Base-by-base conservation (phyloP, 169 alveolate species). In the Plasmodium malariae region DNA sequence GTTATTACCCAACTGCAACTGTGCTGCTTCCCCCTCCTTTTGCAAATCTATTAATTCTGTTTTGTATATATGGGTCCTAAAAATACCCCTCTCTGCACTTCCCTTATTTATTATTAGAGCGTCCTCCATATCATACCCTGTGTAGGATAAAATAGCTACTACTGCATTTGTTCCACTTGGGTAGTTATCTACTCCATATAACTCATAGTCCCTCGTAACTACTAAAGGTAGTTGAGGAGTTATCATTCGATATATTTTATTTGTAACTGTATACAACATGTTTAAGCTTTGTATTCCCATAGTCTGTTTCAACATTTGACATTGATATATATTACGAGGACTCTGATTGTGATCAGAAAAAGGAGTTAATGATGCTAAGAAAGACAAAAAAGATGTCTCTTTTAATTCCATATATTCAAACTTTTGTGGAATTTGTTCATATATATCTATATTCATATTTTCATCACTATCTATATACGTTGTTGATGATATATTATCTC, bases 41-140 rank as follows among this genome's bases (percentile, higher is more conserved):
- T 86, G 17, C 54, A 93, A 90, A 49, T 93, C 97, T 14, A 97
- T 92, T 49, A 96, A 87, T 88, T 97, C 96, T 32, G 99, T 97
- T 96, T 98, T 99, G 95, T 98, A 98, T 45, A 98, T 99, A 74
- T 97, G 95, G 11, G 99, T 99, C 93, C 97, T 99, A 36, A 99
- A 99, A 83, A 98, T 96, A 19, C 99, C 99, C 87, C 99, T 97
- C 76, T 99, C 99, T 89, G 97, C 97, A 43, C 99, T 97, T 2
- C 98, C 95, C 92, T 98, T 99, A 93, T 98, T 98, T 73, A 99
- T 95, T 37, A 98, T 97, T 99, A 98, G 98, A 71, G 99, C 99
- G 93, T 99, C 99, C 93, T 99, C 99, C 99, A 99, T 98, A 92
- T 99, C 99, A 89, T 97, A 98, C 21, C 99, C 99, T 6, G 99